Conservation (phyloP, 192 early-diverging fungal genomes). For the Coemansia sp. region DNA sequence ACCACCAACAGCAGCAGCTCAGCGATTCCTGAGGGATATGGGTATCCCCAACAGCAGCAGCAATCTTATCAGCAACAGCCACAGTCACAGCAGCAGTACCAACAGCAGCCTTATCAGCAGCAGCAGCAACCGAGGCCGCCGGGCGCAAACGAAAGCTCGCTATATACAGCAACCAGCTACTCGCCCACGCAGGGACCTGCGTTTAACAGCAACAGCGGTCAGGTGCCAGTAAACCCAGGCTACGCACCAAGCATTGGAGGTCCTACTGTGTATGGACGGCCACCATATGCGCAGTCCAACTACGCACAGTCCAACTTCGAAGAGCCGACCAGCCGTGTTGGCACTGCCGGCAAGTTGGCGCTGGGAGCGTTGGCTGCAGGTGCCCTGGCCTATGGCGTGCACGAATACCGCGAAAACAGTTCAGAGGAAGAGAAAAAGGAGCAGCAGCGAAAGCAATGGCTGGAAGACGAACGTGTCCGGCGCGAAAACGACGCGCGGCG, state of each 20-base stretch:
- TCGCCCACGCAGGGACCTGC: constrained; percentile 7
- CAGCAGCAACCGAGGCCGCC: constrained; percentile 6
- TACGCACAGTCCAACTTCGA: neutral
- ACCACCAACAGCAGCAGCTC: constrained; percentile 16
- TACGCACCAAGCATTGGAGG: constrained; percentile 22
- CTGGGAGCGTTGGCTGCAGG: constrained; percentile 40
- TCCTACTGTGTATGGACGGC: constrained; percentile 11
- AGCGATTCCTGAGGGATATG: neutral
- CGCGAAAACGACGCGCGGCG: constrained; percentile 30
- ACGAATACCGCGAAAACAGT: constrained; percentile 19
- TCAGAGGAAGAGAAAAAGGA: constrained; percentile 13
- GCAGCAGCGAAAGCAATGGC: constrained; percentile 16
- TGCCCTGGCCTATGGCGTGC: constrained; percentile 45
- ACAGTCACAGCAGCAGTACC: neutral
- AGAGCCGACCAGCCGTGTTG: constrained; percentile 11
- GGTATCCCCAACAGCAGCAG: constrained; percentile 12
- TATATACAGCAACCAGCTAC: constrained; percentile 11
- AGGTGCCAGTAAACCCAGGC: neutral
- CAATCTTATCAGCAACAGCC: constrained; percentile 6
- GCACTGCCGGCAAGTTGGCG: constrained; percentile 27
- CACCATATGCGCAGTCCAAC: neutral
- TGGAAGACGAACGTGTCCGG: constrained; percentile 24
- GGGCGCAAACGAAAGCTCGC: constrained; percentile 5
- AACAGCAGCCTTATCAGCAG: constrained; percentile 6
- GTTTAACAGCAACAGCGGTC: neutral